A percentile compares a stretch with the other conserved stretches of the same genome.
phyloP scores from a whole-genome alignment of 352 stramenopile genomes.

The Phytophthora pistaciae region DNA sequence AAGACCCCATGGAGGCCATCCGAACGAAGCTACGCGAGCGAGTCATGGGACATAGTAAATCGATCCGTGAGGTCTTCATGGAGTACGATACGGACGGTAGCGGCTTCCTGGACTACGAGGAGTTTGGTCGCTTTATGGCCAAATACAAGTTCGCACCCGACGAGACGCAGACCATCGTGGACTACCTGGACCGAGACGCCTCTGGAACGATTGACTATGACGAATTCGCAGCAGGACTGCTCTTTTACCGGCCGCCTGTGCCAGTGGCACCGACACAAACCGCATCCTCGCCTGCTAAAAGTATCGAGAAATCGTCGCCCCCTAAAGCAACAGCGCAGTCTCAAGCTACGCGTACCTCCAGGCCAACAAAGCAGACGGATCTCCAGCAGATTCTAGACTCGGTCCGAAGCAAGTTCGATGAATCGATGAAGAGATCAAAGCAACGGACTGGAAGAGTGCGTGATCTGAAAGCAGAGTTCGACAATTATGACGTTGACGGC shows the following conservation, averaged over 20 bases:
- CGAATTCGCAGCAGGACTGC: conserved; percentile 71
- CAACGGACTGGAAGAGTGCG: conserved; percentile 13
- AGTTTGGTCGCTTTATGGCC: conserved; percentile 77
- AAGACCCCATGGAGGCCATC: conserved; percentile 64
- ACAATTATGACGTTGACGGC: conserved; percentile 59
- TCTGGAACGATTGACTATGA: conserved; percentile 82
- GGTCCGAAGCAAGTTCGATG: conserved; percentile 35
- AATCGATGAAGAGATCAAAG: conserved; percentile 39
- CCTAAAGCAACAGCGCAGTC: conserved; percentile 1
- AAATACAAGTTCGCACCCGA: conserved; percentile 64
- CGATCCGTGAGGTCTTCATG: conserved; percentile 76
- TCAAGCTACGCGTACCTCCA: conserved; percentile 9
- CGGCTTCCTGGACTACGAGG: conserved; percentile 66
- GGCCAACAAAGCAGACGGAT: conserved; percentile 20
- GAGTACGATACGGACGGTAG: conserved; percentile 73
- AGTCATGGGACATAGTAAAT: conserved; percentile 79
- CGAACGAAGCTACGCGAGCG: conserved; percentile 64
- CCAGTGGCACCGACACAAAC: background rate
- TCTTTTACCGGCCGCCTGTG: conserved; percentile 65
- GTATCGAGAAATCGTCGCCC: conserved; percentile 4
- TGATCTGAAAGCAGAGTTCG: conserved; percentile 52
- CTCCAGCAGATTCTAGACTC: conserved; percentile 30
- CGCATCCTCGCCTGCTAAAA: conserved; percentile 8
- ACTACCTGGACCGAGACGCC: conserved; percentile 62
- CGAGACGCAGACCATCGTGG: conserved; percentile 52